phyloP scores from a whole-genome alignment of 257 asterid species.

The Haberlea rhodopensis region DNA sequence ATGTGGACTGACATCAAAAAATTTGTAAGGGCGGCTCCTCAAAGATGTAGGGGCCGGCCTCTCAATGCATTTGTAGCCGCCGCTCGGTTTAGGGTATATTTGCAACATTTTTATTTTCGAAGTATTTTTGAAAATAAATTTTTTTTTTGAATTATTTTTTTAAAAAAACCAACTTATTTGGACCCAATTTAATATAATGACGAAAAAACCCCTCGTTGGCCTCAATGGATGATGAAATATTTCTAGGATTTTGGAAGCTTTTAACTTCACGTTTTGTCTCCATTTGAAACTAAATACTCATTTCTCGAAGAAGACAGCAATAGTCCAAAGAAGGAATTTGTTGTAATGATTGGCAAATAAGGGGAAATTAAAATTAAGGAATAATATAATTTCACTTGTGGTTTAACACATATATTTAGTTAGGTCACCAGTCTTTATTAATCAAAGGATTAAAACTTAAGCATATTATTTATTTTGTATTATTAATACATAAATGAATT shows the following conservation, averaged over 20 bases:
- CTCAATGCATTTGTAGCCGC: no score
- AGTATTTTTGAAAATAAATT: no score
- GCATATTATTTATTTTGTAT: no score
- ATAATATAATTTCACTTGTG: neutral
- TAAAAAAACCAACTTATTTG: no score
- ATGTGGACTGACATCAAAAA: no score
- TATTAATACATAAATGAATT: no score
- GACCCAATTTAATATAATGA: neutral
- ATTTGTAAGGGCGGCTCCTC: no score
- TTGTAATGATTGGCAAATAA: conserved; percentile 29
- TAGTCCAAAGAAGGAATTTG: conserved; percentile 34
- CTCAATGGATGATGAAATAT: conserved; percentile 15
- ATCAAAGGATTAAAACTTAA: no score
- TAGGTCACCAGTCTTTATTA: neutral
- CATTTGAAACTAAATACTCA: conserved; percentile 25
- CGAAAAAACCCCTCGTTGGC: conserved; percentile 20
- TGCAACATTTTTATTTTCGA: no score
- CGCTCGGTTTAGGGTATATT: no score
- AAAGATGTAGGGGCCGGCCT: no score
- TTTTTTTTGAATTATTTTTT: no score
- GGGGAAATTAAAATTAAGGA: conserved; percentile 3
- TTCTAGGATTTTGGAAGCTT: conserved; percentile 35
- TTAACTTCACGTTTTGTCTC: conserved; percentile 30
- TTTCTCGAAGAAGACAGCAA: conserved; percentile 36
- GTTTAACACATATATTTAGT: neutral